These are phyloP conservation scores for Fusarium clavum DNA, from an alignment of 2,329 filamentous ascomycete species.

Conservation along the genomic window DNA sequence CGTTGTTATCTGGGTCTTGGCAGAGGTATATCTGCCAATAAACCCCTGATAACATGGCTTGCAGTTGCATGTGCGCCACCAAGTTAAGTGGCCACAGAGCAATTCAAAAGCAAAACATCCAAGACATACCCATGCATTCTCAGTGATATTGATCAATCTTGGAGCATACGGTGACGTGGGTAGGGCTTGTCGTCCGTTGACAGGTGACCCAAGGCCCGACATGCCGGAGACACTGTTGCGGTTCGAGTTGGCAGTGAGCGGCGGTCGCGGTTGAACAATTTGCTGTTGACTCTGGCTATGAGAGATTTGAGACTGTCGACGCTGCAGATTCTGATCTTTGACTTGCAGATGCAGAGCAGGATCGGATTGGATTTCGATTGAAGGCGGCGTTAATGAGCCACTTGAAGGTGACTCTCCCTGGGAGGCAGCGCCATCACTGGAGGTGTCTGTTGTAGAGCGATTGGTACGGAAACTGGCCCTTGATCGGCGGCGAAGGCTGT, in stretches of 20 bases:
- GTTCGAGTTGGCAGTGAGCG: slow-evolving; percentile 59
- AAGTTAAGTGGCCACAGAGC: slow-evolving; percentile 21
- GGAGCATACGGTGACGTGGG: slow-evolving; percentile 85
- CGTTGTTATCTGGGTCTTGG: slow-evolving; percentile 14
- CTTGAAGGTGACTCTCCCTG: slow-evolving; percentile 72
- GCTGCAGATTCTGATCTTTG: slow-evolving; percentile 56
- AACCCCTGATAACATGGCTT: slow-evolving; percentile 29
- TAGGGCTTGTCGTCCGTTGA: slow-evolving; percentile 65
- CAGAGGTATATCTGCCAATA: slow-evolving; percentile 15
- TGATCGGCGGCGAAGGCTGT: slow-evolving; percentile 79
- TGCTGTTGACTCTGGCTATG: slow-evolving; percentile 44
- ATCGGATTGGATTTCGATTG: slow-evolving; percentile 74
- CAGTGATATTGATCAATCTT: slow-evolving; percentile 79
- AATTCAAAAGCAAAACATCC: slow-evolving; percentile 27
- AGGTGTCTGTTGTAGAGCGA: slow-evolving; percentile 67
- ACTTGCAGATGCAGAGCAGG: slow-evolving; percentile 72
- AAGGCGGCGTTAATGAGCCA: slow-evolving; percentile 80
- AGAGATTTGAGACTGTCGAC: slow-evolving; percentile 30
- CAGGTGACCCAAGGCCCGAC: slow-evolving; percentile 68
- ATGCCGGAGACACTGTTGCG: slow-evolving; percentile 74
- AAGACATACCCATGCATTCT: slow-evolving; percentile 83
- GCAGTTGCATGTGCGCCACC: slow-evolving; percentile 20
- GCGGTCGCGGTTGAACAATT: slow-evolving; percentile 51
- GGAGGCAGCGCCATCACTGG: slow-evolving; percentile 68
- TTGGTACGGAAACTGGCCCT: slow-evolving; percentile 78